Base-by-base conservation (phyloP, 1,284 basidiomycete genomes). In the Phylloboletellus chloephorus region DNA sequence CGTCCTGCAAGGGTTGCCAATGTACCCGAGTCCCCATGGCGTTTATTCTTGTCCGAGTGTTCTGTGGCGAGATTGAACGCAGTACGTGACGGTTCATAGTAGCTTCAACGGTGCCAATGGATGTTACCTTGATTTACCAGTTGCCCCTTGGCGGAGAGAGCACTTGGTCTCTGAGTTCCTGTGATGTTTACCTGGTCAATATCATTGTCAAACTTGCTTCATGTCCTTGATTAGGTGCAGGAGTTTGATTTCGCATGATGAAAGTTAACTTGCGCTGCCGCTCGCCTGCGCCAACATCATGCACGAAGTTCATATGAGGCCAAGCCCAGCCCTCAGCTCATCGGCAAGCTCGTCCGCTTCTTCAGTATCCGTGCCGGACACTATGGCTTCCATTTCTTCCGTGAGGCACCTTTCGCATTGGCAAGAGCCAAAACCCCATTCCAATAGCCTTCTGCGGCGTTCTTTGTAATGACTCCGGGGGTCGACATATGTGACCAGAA, bases 401-500 rank as follows among this genome's bases (percentile, higher is more conserved):
- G 69, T 60, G n/a, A 72, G 52, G 58, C 88, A 91, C 17, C 79
- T 68, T 45, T 67, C 63, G 57, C 89, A 91, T 20, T 52, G 53
- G 56, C 89, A 92, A 30, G 61, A 52, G 1, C 82, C 86, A 60
- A 84, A 88, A 29, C 74, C 89, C 91, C 79, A 87, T 39, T 76
- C 82, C 44, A 78, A 65, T 29, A 94, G 61, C 47, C 76, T 71
- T 32, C 68, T 59, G 37, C 79, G 68, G 15, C 90, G 73, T 41
- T 68, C 69, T 8, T 65, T 64, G 20, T 85, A 68, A 3, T 71
- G 59, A 23, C 74, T 49, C 6, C 63, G 62, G 0, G 87, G 84
- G 54, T 92, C 74, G 40, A 91, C 88, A 52, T 94, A 94, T 1
- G 84, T 79, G 44, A 88, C 75, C 9, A 81, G 60, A 21, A 93